Base-by-base conservation (phyloP, 192 early-diverging fungal genomes). In the Coemansia javaensis region DNA sequence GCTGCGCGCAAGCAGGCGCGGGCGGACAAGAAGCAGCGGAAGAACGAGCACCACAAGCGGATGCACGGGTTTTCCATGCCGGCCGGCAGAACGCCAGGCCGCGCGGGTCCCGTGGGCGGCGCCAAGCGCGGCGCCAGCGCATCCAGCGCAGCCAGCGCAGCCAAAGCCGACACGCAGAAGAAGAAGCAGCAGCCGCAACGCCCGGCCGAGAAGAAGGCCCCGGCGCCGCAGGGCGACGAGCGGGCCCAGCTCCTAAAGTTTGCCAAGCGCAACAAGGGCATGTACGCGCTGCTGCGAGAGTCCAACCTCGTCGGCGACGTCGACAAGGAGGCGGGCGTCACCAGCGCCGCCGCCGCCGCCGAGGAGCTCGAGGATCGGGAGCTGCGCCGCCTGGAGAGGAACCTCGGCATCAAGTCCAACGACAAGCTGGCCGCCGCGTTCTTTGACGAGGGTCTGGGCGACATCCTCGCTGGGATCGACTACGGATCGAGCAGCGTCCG, bases 181-280 rank as follows among this genome's bases (percentile, higher is more conserved):
- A 37, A 17, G 13, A 10, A 7, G 16, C 12, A 43, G 13, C 45
- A 48, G 40, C 31, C 31, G 18, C 23, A 18, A 13, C 14, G 40
- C 32, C 13, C 37, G 33, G 36, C 24, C 4, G 31, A 15, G 20
- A 48, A n/a, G 28, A 20, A 22, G 30, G 17, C 31, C 15, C 15
- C n/a, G 30, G 24, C 17, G n/a, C 31, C 13, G 28, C 52, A 50
- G 36, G 34, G 17, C 17, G 66, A 75, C 13, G 72, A 76, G 15
- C 56, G 61, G n/a, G 59, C 50, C 12, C 49, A 55, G 38, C 44
- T 79, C 34, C 45, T 44, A 27, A 71, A 72, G 32, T 77, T 80
- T 65, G 78, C 78, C 5, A 53, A 80, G 56, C 55, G 52, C 10
- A 80, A 80, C 47, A 61, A 75, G 30, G 56, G 65, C 30, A 58